These are phyloP conservation scores for Ambrosiella cleistominuta DNA, from an alignment of 2,329 filamentous ascomycete genomes.

Conservation along the genomic window DNA sequence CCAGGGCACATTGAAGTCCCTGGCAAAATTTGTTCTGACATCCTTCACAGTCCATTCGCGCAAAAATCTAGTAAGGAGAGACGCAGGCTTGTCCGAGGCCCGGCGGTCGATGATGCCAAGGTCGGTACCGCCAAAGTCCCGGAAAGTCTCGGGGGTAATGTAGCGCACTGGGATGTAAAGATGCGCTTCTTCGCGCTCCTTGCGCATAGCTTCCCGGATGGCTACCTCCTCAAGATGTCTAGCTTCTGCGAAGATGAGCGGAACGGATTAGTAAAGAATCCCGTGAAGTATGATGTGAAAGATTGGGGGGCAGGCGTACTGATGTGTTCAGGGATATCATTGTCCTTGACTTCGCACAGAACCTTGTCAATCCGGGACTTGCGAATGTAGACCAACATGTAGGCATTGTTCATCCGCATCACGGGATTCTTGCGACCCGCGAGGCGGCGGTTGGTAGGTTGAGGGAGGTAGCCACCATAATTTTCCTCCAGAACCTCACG, in stretches of 20 bases:
- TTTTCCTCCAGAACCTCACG: constrained; percentile 92
- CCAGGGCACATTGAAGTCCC: constrained; percentile 49
- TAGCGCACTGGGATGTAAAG: constrained; percentile 75
- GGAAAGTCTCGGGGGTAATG: constrained; percentile 67
- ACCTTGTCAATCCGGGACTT: constrained; percentile 72
- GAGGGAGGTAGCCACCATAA: constrained; percentile 71
- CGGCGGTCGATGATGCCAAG: constrained; percentile 42
- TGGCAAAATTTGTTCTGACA: constrained; percentile 51
- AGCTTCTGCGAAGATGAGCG: constrained; percentile 31
- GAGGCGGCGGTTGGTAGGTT: constrained; percentile 27
- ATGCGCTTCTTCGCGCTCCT: constrained; percentile 86
- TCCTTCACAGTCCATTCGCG: constrained; percentile 61
- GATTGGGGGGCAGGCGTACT: constrained; percentile 2
- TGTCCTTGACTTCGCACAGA: constrained; percentile 54
- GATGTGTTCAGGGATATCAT: constrained; percentile 47
- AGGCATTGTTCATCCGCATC: constrained; percentile 65
- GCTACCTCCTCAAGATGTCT: constrained; percentile 70
- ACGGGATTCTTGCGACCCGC: constrained; percentile 37
- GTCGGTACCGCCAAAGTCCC: constrained; percentile 67
- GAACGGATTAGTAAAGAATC: constrained; percentile 6
- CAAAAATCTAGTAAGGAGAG: constrained; percentile 54
- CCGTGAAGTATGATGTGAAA: not conserved
- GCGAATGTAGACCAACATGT: constrained; percentile 97
- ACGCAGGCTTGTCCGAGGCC: constrained; percentile 26
- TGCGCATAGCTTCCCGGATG: constrained; percentile 55